Base-by-base conservation (phyloP, 192 early-diverging fungal species). In the Jimgerdemannia flammicorona region DNA sequence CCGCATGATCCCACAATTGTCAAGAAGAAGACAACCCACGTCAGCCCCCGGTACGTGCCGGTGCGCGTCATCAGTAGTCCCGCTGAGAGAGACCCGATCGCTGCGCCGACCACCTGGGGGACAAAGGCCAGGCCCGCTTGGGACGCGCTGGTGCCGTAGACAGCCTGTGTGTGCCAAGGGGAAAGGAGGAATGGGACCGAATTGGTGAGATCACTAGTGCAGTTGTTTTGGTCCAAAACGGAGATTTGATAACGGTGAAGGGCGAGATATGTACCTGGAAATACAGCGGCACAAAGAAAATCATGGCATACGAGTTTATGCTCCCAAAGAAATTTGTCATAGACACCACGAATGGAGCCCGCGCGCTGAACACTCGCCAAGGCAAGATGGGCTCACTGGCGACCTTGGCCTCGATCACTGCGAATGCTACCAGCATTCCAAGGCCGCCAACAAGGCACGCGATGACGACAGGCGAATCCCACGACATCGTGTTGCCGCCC, bases 341-440 rank as follows among this genome's bases (percentile, higher is more conserved):
- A 14, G 74, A 79, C 10, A 72, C 75, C 39, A 78, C 78, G 4
- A 82, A 74, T 9, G 79, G 76, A 14, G 76, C 82, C 6, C 87
- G 89, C 54, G 77, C 77, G 66, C 81, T 84, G 76, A 91, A 84
- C 69, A 92, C 76, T 17, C 79, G 80, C 63, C 88, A 81, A 2
- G 91, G 91, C 71, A 93, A 80, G 17, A 95, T 80, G 3, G 95
- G 93, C 41, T 87, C 87, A 18, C 74, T 73, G 1, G 94, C 84
- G 29, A 88, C 67, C 44, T 87, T 88, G 70, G 86, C 81, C 79
- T 96, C 93, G 59, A 83, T 69, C 18, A 74, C n/a, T 17, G 79
- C 77, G 72, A 91, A 91, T 4, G 80, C 18, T 0, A 73, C 76
- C 14, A 83, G 39, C 2, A 76, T 39, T 0, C 80, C 65, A 17